Conservation (phyloP, 495 filamentous ascomycete species). For the Lasiosphaeriaceae sp. region DNA sequence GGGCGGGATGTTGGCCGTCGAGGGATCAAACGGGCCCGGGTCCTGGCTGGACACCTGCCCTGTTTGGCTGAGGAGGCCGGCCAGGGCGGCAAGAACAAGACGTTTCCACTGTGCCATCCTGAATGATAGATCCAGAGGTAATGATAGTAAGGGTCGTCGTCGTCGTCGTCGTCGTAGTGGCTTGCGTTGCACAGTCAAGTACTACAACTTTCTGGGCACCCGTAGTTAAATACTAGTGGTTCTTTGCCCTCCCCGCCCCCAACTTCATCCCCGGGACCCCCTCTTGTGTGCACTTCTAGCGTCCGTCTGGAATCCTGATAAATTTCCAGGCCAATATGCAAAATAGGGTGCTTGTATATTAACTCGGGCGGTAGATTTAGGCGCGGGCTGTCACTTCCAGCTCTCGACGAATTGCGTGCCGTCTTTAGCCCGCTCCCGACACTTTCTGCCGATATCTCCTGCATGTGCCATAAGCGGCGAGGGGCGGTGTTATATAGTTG, state of each 20-base stretch:
- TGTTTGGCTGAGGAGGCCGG: slow-evolving; percentile 5
- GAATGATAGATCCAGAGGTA: neutral
- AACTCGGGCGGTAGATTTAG: slow-evolving; percentile 11
- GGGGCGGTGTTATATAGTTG: no score
- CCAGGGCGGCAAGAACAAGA: slow-evolving; percentile 5
- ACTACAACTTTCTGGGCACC: no score
- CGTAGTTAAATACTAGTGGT: neutral
- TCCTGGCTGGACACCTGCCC: slow-evolving; percentile 11
- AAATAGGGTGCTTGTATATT: slow-evolving; percentile 5
- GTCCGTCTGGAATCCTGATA: slow-evolving; percentile 9
- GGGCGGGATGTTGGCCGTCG: slow-evolving; percentile 11
- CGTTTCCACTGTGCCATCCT: slow-evolving; percentile 9
- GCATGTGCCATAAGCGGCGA: no score
- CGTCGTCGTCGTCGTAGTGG: no score
- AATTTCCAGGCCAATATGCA: slow-evolving; percentile 5
- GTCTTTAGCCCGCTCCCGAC: neutral
- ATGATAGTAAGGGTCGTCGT: no score
- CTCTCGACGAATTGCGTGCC: slow-evolving; percentile 9
- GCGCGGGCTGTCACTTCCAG: neutral
- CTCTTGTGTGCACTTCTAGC: slow-evolving; percentile 3
- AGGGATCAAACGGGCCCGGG: slow-evolving; percentile 15
- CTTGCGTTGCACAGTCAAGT: neutral
- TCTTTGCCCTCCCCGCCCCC: neutral
- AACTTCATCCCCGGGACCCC: neutral
- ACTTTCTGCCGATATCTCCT: neutral